Evolutionary conservation across 768 basidiomycete genomes (phyloP).

Genomic region (Saitozyma podzolica): DNA sequence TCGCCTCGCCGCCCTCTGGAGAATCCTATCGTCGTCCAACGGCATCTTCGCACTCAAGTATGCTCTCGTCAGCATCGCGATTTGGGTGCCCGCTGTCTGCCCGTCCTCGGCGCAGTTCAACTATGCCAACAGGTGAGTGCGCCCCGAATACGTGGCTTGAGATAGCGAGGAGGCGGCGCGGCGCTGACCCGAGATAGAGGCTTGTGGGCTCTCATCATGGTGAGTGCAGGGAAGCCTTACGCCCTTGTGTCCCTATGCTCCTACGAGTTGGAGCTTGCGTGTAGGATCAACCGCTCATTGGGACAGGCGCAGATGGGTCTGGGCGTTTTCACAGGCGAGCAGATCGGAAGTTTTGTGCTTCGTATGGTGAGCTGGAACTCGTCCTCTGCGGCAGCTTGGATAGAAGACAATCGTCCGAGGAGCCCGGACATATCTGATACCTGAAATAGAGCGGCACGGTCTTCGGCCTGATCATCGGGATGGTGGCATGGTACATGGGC

Average conservation of each 20-base stretch:
- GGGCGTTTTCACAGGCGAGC: constrained; percentile 63
- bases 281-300: background rate
- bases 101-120: constrained; percentile 52
- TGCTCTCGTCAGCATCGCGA: constrained; percentile 57
- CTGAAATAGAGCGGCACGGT: constrained; percentile 35
- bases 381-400: background rate
- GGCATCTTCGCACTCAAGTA: constrained; percentile 61
- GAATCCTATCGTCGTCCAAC: constrained; percentile 56
- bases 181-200: constrained; percentile 55
- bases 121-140: constrained; percentile 22
- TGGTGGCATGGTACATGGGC: constrained; percentile 52
- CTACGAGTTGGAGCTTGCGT: no score
- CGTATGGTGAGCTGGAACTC: constrained; percentile 56
- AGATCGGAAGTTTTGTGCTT: constrained; percentile 58
- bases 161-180: background rate
- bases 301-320: constrained; percentile 59
- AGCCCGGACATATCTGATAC: background rate
- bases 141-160: background rate
- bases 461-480: constrained; percentile 43
- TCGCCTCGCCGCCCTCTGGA: constrained; percentile 50
- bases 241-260: no score
- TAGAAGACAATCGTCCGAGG: constrained; percentile 13
- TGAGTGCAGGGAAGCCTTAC: background rate
- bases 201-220: constrained; percentile 64
- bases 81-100: constrained; percentile 61